These are phyloP conservation scores for Poa annua DNA, from an alignment of 176 grass and related monocot species.

Conservation along the genomic window DNA sequence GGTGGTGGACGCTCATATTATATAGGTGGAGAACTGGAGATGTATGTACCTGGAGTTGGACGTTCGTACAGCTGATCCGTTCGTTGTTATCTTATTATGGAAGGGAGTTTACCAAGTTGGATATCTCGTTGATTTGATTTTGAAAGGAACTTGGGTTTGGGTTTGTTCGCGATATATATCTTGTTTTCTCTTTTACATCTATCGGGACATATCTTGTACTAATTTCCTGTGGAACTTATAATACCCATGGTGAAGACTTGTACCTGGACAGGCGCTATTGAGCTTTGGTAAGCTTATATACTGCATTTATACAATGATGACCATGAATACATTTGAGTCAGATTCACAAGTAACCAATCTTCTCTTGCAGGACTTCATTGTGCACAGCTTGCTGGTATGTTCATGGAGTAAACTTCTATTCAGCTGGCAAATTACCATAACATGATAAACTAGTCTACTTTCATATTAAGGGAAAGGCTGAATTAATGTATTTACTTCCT, in stretches of 20 bases:
- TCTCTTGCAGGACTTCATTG: constrained; percentile 85
- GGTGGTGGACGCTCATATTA: no score
- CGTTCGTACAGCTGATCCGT: no score
- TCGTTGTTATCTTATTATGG: no score
- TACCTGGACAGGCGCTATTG: constrained; percentile 83
- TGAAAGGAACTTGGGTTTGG: no score
- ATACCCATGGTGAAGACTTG: constrained; percentile 67
- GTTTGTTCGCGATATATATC: no score
- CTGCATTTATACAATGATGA: constrained; percentile 30
- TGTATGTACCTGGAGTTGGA: no score
- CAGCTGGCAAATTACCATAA: constrained; percentile 17
- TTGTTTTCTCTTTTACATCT: no score
- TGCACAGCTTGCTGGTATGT: constrained; percentile 85
- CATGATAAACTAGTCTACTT: constrained; percentile 1
- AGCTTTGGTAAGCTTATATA: constrained; percentile 75
- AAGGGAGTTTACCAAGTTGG: no score
- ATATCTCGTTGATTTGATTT: no score
- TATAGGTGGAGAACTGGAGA: no score
- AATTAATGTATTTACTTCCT: constrained; percentile 10
- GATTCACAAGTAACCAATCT: constrained; percentile 30
- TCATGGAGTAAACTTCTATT: constrained; percentile 31
- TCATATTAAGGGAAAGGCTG: not conserved
- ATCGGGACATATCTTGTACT: constrained; percentile 18
- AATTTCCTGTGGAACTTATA: constrained; percentile 37
- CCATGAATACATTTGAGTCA: constrained; percentile 3